Evolutionary conservation across 208 protist genomes (phyloP).

Genomic region (Leishmania major): DNA sequence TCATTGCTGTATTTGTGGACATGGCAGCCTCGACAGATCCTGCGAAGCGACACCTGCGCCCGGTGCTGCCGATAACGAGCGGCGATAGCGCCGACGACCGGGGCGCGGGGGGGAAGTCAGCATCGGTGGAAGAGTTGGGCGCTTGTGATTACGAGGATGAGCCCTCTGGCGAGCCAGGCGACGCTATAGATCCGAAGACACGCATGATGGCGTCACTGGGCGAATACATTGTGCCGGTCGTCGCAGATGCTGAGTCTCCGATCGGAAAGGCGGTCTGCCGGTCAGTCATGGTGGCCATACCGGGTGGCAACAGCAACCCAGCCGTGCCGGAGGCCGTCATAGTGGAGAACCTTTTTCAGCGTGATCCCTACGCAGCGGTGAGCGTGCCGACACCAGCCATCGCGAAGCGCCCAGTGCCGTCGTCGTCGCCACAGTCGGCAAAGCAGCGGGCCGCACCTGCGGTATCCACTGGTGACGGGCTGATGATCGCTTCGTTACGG

Average conservation of each 20-base stretch:
- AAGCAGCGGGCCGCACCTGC: neutral
- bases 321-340: constrained; percentile 38
- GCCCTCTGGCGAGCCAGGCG: neutral
- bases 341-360: constrained; percentile 32
- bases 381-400: constrained; percentile 6
- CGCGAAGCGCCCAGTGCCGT: neutral
- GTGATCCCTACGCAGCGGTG: constrained; percentile 21
- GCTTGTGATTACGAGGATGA: neutral
- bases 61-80: neutral
- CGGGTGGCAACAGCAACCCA: constrained; percentile 29
- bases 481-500: neutral
- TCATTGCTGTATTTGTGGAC: constrained; percentile 48
- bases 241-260: constrained; percentile 27
- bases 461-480: too few species aligned
- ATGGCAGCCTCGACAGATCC: constrained; percentile 38
- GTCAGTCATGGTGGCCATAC: constrained; percentile 32
- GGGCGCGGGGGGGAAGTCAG: neutral
- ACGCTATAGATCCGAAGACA: constrained; percentile 15
- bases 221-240: constrained; percentile 32
- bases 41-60: neutral
- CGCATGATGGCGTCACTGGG: constrained; percentile 49
- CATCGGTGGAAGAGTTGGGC: neutral
- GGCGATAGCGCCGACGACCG: neutral
- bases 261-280: constrained; percentile 22
- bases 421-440: neutral